Conservation (phyloP, 2,329 filamentous ascomycete genomes). For the Xylaria sp. region DNA sequence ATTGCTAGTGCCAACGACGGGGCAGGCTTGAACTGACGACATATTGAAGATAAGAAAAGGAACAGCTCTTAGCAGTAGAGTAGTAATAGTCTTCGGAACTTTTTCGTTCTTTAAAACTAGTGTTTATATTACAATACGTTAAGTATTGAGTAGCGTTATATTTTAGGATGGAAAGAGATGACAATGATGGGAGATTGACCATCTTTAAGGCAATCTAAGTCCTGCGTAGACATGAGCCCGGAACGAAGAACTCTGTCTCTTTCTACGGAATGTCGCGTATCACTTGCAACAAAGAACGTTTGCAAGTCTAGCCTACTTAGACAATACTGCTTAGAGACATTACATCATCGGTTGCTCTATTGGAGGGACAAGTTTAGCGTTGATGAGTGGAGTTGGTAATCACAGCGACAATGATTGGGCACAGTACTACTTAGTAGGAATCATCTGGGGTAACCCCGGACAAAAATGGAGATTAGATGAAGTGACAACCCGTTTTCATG, state of each 20-base stretch:
- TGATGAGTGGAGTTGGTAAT: conserved; percentile 20
- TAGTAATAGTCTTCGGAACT: conserved; percentile 13
- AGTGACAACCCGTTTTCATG: background rate
- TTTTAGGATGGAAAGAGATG: conserved; percentile 3
- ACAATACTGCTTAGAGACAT: background rate
- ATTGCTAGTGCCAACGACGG: conserved; percentile 57
- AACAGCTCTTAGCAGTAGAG: background rate
- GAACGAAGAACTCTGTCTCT: too few species aligned
- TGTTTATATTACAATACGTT: background rate
- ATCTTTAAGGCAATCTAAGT: conserved; percentile 2
- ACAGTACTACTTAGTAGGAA: background rate
- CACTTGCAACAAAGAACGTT: background rate
- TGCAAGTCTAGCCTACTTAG: conserved; percentile 4
- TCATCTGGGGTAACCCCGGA: background rate
- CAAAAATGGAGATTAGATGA: background rate
- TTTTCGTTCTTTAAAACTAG: background rate
- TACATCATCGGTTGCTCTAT: conserved; percentile 29
- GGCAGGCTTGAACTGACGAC: conserved; percentile 52
- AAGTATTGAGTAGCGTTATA: background rate
- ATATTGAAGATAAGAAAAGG: conserved; percentile 39
- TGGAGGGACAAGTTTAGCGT: background rate
- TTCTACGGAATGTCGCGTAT: too few species aligned
- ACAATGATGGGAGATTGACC: conserved; percentile 3
- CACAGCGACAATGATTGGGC: conserved; percentile 25
- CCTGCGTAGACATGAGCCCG: conserved; percentile 6